Base-by-base conservation (phyloP, 2,329 filamentous ascomycete species). In the Colletotrichum filicis region DNA sequence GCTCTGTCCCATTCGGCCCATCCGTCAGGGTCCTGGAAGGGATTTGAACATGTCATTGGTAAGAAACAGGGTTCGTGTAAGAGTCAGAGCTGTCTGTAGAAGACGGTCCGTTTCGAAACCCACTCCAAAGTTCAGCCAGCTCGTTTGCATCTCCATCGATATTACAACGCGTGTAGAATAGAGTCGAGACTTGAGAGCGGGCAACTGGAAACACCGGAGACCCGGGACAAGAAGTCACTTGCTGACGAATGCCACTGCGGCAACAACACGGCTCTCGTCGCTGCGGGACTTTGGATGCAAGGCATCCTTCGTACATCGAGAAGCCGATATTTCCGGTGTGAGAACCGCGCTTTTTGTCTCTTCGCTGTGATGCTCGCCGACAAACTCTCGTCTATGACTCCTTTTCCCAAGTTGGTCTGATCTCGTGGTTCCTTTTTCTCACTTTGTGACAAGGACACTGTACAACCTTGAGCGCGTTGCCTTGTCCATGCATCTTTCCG, bases 51-150 rank as follows among this genome's bases (percentile, higher is more conserved):
- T n/a, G 9, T 22, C 49, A 53, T 24, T n/a, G 24, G 16, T 30
- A n/a, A 24, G 12, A 35, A 37, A 37, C 22, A 46, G 46, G 61
- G 28, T 24, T 24, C 24, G 24, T 11, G 52, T 32, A 32, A 26
- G 32, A 46, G 35, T 46, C 35, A 28, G 58, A 28, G 32, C 12
- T 32, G 42, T 49, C 42, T 11, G 7, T 49, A 6, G 26, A 52
- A 58, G 26, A 35, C 60, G 42, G 28, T 59, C 59, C 67, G 67
- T 69, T 66, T 69, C 60, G 60, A 55, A 64, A 22, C 12, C 32
- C 14, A 42, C 60, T 32, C 32, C n/a, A n/a, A 62, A 42, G 14
- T 19, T n/a, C 59, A 24, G 60, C 60, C 19, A 49, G 42, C 16
- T n/a, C 2, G 42, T 49, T 49, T 53, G 60, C n/a, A 53, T 35